These are phyloP conservation scores for Cladobotryum mycophilum DNA, from an alignment of 2,329 filamentous ascomycete genomes.

Conservation along the genomic window DNA sequence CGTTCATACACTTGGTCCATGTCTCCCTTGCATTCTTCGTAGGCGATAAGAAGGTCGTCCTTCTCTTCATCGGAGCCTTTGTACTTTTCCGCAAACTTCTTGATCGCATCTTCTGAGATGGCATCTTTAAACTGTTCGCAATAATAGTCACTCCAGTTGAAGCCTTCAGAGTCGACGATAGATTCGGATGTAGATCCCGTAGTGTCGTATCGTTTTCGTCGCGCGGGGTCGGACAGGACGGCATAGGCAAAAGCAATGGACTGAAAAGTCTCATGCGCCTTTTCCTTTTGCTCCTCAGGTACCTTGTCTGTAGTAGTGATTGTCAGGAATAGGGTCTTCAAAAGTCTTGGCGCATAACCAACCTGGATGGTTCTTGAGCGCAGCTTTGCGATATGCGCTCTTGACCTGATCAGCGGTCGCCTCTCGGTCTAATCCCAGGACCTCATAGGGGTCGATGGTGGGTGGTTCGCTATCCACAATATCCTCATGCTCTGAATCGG, in stretches of 20 bases:
- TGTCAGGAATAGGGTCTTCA: slow-evolving; percentile 13
- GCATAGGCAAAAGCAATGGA: slow-evolving; percentile 90
- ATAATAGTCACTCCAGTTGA: slow-evolving; percentile 90
- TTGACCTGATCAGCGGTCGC: slow-evolving; percentile 79
- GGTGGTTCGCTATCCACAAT: slow-evolving; percentile 53
- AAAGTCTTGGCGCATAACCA: slow-evolving; percentile 20
- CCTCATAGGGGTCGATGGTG: slow-evolving; percentile 67
- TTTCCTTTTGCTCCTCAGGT: slow-evolving; percentile 56
- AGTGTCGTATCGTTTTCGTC: slow-evolving; percentile 79
- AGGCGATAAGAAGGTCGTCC: slow-evolving; percentile 69
- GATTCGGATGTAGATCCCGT: slow-evolving; percentile 86
- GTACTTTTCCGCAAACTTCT: slow-evolving; percentile 70
- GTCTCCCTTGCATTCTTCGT: slow-evolving; percentile 64
- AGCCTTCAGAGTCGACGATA: slow-evolving; percentile 69
- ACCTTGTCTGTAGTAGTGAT: slow-evolving; percentile 63
- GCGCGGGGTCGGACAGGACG: slow-evolving; percentile 74
- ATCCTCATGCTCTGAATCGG: slow-evolving; percentile 48
- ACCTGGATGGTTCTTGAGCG: slow-evolving; percentile 83
- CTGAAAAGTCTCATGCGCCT: slow-evolving; percentile 79
- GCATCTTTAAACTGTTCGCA: slow-evolving; percentile 73
- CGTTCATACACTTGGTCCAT: slow-evolving; percentile 72
- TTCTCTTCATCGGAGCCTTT: slow-evolving; percentile 82
- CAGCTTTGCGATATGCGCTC: slow-evolving; percentile 83
- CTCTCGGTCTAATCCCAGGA: slow-evolving; percentile 63
- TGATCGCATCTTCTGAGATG: slow-evolving; percentile 67